phyloP scores from a whole-genome alignment of 352 stramenopile species.

The Globisporangium okanoganense region DNA sequence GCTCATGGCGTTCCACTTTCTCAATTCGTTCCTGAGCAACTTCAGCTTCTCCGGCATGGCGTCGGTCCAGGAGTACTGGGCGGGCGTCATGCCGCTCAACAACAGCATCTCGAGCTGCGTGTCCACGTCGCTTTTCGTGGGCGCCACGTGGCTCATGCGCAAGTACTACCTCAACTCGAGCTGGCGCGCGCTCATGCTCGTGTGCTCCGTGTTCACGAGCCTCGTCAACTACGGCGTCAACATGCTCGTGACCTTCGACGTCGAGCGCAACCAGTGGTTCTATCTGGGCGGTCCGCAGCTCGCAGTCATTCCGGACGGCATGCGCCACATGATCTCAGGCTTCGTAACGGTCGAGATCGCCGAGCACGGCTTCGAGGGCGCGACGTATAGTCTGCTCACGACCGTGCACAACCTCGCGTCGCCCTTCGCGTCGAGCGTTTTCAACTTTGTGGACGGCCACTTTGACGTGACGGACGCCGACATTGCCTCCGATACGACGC shows the following conservation, averaged over 20 bases:
- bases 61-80: constrained; percentile 59
- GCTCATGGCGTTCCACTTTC: constrained; percentile 61
- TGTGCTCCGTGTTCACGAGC: constrained; percentile 41
- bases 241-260: constrained; percentile 50
- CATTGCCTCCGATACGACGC: constrained; percentile 50
- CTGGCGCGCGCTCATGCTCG: constrained; percentile 54
- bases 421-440: constrained; percentile 49
- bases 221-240: constrained; percentile 38
- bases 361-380: constrained; percentile 65
- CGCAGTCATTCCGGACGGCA: constrained; percentile 53
- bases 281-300: constrained; percentile 58
- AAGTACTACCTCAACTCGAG: constrained; percentile 55
- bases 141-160: constrained; percentile 49
- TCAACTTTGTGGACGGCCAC: constrained; percentile 46
- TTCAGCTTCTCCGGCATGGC: constrained; percentile 50
- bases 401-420: constrained; percentile 60
- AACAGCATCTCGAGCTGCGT: constrained; percentile 50
- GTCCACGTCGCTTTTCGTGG: constrained; percentile 47
- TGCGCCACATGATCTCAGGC: constrained; percentile 50
- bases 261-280: constrained; percentile 68
- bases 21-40: constrained; percentile 59
- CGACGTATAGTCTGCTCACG: constrained; percentile 61
- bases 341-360: constrained; percentile 72
- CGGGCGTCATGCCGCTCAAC: constrained; percentile 49
- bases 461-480: constrained; percentile 58